A percentile compares a stretch with the other conserved stretches of the same genome.
Conservation (phyloP, 257 asterid species). For the Leonotis leonurus region DNA sequence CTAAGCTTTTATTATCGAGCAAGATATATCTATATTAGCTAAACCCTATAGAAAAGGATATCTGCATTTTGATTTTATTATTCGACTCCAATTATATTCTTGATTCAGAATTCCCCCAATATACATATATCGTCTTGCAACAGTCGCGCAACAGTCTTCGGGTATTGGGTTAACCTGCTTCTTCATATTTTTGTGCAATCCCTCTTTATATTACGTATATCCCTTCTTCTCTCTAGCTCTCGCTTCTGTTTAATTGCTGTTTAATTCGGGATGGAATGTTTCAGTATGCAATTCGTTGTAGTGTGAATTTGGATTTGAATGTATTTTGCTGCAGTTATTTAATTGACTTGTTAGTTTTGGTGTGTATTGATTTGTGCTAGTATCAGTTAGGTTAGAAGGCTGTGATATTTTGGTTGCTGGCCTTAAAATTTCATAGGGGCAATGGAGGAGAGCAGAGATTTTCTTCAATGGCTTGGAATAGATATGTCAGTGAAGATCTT, state of each 20-base stretch:
- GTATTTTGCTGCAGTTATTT: not conserved
- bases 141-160: not conserved
- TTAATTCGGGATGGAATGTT: not conserved
- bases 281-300: not conserved
- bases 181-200: not conserved
- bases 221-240: not conserved
- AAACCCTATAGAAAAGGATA: too few relatives aligned
- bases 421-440: not conserved
- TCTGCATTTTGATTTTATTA: too few relatives aligned
- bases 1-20: too few relatives aligned
- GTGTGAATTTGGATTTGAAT: not conserved
- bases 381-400: constrained; percentile 9
- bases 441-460: constrained; percentile 46
- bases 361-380: not conserved
- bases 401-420: constrained; percentile 2
- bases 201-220: not conserved
- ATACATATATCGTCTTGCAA: too few relatives aligned
- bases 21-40: too few relatives aligned
- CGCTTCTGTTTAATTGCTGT: not conserved
- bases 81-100: too few relatives aligned
- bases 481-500: constrained; percentile 54
- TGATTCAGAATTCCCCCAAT: too few relatives aligned
- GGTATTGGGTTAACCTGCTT: not conserved
- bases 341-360: not conserved
- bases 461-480: constrained; percentile 47